phyloP scores from a whole-genome alignment of 495 filamentous ascomycete species.

The Chaetomidium leptoderma region DNA sequence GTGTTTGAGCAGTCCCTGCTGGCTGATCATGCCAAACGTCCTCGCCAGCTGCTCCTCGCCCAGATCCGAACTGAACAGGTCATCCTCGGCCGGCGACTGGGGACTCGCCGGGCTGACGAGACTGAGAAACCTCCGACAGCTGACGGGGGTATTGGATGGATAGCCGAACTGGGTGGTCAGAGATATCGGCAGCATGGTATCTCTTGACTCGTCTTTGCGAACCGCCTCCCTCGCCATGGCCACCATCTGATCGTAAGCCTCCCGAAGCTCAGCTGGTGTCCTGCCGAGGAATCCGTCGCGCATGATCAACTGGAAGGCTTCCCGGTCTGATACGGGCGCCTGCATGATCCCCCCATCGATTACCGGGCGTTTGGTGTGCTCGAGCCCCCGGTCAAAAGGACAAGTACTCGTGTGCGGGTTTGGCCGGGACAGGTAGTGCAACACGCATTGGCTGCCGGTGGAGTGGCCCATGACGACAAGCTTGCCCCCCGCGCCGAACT shows the following conservation, averaged over 20 bases:
- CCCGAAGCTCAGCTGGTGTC: constrained; percentile 20
- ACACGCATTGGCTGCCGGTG: constrained; percentile 67
- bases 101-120: constrained; percentile 55
- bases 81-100: constrained; percentile 56
- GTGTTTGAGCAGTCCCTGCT: constrained; percentile 43
- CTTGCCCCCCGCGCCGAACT: constrained; percentile 41
- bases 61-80: constrained; percentile 73
- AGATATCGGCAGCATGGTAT: constrained; percentile 54
- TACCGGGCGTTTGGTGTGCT: constrained; percentile 33
- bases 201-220: constrained; percentile 40
- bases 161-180: constrained; percentile 44
- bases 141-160: constrained; percentile 43
- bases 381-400: constrained; percentile 17
- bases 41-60: constrained; percentile 48
- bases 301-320: constrained; percentile 45
- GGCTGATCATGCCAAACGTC: constrained; percentile 60
- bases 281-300: constrained; percentile 22
- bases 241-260: constrained; percentile 49
- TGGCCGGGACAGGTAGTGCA: constrained; percentile 57
- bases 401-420: constrained; percentile 21
- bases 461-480: constrained; percentile 75
- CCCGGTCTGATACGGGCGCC: constrained; percentile 66
- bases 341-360: constrained; percentile 72
- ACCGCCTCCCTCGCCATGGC: constrained; percentile 42
- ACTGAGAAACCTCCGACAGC: constrained; percentile 57